Evolutionary conservation across 371 early-diverging fungal genomes (phyloP).

Genomic region (Coemansia linderi): DNA sequence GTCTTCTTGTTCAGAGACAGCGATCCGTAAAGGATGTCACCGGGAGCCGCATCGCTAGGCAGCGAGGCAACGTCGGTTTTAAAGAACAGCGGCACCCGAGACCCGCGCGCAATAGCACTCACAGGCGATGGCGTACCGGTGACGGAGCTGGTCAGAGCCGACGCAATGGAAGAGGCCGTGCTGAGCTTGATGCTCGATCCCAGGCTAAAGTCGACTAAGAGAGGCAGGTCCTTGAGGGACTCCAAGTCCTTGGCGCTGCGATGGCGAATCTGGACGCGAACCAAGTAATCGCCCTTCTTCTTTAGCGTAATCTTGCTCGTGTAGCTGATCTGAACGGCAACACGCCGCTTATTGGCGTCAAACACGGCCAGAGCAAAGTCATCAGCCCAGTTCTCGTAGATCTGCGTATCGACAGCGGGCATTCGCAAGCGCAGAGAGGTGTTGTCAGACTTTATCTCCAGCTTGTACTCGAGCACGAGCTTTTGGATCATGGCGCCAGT

Average conservation of each 20-base stretch:
- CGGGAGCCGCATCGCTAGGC: constrained; percentile 76
- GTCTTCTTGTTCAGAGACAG: constrained; percentile 59
- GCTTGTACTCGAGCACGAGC: constrained; percentile 72
- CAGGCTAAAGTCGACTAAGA: constrained; percentile 68
- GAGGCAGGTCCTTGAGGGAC: constrained; percentile 64
- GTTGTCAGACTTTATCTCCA: constrained; percentile 67
- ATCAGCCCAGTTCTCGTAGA: constrained; percentile 55
- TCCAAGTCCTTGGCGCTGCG: constrained; percentile 70
- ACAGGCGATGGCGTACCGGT: constrained; percentile 27
- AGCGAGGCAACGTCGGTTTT: constrained; percentile 47
- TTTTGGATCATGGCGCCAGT: constrained; percentile 67
- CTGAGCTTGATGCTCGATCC: constrained; percentile 58
- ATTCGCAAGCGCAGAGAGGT: constrained; percentile 60
- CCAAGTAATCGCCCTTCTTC: constrained; percentile 80
- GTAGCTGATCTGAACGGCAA: constrained; percentile 75
- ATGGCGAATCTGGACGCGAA: constrained; percentile 77
- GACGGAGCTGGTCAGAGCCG: constrained; percentile 52
- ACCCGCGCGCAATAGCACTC: constrained; percentile 56
- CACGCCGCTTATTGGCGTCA: constrained; percentile 64
- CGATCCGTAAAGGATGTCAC: constrained; percentile 78
- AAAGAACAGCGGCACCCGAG: constrained; percentile 57
- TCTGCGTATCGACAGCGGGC: constrained; percentile 40
- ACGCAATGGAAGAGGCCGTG: constrained; percentile 56
- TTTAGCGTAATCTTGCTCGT: constrained; percentile 68
- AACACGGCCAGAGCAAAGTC: constrained; percentile 54